These are phyloP conservation scores for Paecilomyces sp. DNA, from an alignment of 2,329 filamentous ascomycete species.

Conservation along the genomic window DNA sequence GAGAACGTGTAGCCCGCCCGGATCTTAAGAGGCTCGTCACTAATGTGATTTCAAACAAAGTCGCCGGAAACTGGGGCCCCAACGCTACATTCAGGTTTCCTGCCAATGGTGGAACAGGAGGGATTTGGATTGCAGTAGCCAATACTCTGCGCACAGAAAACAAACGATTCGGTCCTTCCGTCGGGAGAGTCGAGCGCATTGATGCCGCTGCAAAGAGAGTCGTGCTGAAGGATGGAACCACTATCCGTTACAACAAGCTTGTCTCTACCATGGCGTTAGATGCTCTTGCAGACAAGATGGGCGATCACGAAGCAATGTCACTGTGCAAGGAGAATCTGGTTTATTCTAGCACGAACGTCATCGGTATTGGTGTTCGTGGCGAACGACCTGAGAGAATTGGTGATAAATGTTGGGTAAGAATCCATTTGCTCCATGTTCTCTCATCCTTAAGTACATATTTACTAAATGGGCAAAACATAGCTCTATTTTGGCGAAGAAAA, in stretches of 20 bases:
- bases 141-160: conserved; percentile 89
- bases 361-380: conserved; percentile 91
- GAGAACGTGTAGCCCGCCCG: conserved; percentile 94
- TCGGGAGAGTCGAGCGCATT: conserved; percentile 58
- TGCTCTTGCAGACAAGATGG: conserved; percentile 76
- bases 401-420: conserved; percentile 91
- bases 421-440: neutral
- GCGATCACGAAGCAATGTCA: conserved; percentile 68
- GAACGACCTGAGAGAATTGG: conserved; percentile 89
- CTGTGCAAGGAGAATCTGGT: conserved; percentile 72
- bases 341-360: conserved; percentile 96
- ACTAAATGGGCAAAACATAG: conserved; percentile 28
- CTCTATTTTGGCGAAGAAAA: conserved; percentile 99
- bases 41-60: conserved; percentile 94
- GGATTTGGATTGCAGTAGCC: conserved; percentile 97
- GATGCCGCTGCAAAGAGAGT: conserved; percentile 80
- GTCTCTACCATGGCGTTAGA: conserved; percentile 96
- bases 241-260: conserved; percentile 83
- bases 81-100: conserved; percentile 99
- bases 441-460: neutral
- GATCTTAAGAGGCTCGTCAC: conserved; percentile 88
- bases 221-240: conserved; percentile 74
- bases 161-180: conserved; percentile 78
- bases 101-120: conserved; percentile 87
- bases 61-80: conserved; percentile 94